phyloP scores from a whole-genome alignment of 108 stramenopile species.

The Cyclotella cryptica region DNA sequence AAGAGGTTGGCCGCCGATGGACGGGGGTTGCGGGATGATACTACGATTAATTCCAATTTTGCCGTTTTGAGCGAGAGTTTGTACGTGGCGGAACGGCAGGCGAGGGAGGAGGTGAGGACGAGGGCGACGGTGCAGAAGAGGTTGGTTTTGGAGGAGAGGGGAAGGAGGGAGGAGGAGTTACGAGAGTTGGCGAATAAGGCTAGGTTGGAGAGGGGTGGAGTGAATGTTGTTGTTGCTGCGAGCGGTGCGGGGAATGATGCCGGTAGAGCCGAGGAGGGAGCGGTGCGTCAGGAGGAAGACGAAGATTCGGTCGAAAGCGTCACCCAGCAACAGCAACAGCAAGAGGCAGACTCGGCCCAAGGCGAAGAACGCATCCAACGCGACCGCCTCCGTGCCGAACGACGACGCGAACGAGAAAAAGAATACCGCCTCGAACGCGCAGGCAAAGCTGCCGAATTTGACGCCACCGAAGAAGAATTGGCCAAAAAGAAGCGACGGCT shows the following conservation, averaged over 20 bases:
- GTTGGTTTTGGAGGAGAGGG: slow-evolving; percentile 85
- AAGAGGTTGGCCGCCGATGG: slow-evolving; percentile 99
- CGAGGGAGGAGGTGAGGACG: slow-evolving; percentile 93
- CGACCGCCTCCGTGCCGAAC: slow-evolving; percentile 90
- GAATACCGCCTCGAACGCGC: slow-evolving; percentile 92
- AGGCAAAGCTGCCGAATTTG: slow-evolving; percentile 51
- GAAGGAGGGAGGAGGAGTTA: slow-evolving; percentile 92
- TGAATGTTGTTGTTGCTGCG: not conserved
- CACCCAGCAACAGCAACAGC: slow-evolving; percentile 3
- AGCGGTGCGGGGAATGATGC: slow-evolving; percentile 3
- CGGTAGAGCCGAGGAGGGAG: too few relatives aligned
- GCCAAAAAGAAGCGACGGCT: slow-evolving; percentile 83
- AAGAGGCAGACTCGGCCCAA: slow-evolving; percentile 34
- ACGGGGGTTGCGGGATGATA: slow-evolving; percentile 89
- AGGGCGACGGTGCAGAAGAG: slow-evolving; percentile 92
- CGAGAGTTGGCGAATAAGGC: slow-evolving; percentile 93
- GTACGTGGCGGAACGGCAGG: slow-evolving; percentile 97
- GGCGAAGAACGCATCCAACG: slow-evolving; percentile 87
- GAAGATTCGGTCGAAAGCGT: slow-evolving; percentile 47
- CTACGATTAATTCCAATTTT: slow-evolving; percentile 94
- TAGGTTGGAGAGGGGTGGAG: slow-evolving; percentile 87
- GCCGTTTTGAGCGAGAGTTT: slow-evolving; percentile 92
- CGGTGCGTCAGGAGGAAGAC: slow-evolving; percentile 24
- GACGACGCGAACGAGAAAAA: slow-evolving; percentile 93
- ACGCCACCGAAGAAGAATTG: slow-evolving; percentile 54